A percentile compares a stretch with the other conserved stretches of the same genome.
phyloP scores from a whole-genome alignment of 306 rosid genomes.

The Prinsepia uniflora region DNA sequence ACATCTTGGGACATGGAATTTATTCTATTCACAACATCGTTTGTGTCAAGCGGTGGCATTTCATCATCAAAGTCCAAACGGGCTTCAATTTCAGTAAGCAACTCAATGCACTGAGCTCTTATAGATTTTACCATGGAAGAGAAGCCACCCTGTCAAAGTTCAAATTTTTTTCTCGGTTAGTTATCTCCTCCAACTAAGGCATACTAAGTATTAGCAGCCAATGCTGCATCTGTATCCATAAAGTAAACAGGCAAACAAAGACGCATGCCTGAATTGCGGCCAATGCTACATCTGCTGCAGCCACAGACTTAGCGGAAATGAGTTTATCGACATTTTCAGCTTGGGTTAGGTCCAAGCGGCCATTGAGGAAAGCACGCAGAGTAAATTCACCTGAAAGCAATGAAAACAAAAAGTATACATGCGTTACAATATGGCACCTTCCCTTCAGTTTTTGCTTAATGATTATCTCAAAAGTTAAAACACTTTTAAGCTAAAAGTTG shows the following conservation, averaged over 20 bases:
- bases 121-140: constrained; percentile 68
- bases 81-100: constrained; percentile 96
- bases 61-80: constrained; percentile 92
- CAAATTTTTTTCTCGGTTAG: not conserved
- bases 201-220: not conserved
- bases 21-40: constrained; percentile 49
- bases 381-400: constrained; percentile 75
- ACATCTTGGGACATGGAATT: constrained; percentile 67
- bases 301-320: constrained; percentile 66
- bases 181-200: not conserved
- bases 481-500: not conserved
- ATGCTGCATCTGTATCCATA: not conserved
- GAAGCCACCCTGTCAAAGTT: constrained; percentile 75
- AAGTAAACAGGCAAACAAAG: constrained; percentile 2
- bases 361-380: constrained; percentile 91
- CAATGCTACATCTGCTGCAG: constrained; percentile 95
- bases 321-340: constrained; percentile 81
- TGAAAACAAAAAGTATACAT: not conserved
- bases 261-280: constrained; percentile 79
- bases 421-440: not conserved
- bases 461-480: not conserved
- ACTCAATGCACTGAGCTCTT: constrained; percentile 73
- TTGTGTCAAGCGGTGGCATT: constrained; percentile 81
- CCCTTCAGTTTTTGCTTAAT: not conserved
- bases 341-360: constrained; percentile 87